Percentiles rank a stretch among this genome's conserved stretches.
Conservation (phyloP, 768 basidiomycete species). For the Phlebiopsis flavidoalba region DNA sequence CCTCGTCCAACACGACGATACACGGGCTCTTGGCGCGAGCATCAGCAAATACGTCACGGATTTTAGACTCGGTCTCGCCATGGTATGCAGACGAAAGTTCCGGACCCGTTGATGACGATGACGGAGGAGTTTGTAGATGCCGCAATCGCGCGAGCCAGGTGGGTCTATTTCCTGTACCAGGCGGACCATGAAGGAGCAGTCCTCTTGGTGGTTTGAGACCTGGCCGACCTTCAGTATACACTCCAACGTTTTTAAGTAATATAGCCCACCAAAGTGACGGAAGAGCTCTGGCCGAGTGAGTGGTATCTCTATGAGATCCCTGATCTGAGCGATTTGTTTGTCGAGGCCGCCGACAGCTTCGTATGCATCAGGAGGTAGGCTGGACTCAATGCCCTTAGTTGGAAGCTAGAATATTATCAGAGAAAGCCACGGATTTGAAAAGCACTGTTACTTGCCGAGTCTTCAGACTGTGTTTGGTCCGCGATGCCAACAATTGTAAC, state of each 20-base stretch:
- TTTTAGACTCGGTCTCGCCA: conserved; percentile 90
- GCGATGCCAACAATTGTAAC: conserved; percentile 37
- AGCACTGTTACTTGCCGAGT: not conserved
- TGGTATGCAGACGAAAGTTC: conserved; percentile 95
- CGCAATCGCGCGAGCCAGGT: conserved; percentile 91
- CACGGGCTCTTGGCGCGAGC: conserved; percentile 81
- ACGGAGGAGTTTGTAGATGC: conserved; percentile 81
- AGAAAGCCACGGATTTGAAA: not conserved
- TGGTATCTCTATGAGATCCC: conserved; percentile 82
- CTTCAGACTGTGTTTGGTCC: conserved; percentile 10
- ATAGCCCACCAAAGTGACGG: conserved; percentile 55
- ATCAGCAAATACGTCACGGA: conserved; percentile 86
- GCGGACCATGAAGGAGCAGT: conserved; percentile 90
- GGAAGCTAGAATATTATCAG: not conserved
- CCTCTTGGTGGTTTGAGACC: conserved; percentile 97
- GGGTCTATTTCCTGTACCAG: conserved; percentile 98
- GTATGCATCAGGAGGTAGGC: conserved; percentile 53
- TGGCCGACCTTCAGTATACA: conserved; percentile 16
- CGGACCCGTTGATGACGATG: conserved; percentile 89
- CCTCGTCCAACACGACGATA: conserved; percentile 92
- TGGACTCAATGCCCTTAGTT: conserved; percentile 2
- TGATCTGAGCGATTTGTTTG: conserved; percentile 82
- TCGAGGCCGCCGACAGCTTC: conserved; percentile 81
- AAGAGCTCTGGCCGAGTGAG: conserved; percentile 80
- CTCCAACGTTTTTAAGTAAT: not conserved